Base-by-base conservation (phyloP, 1,139 yeast species). In the Pichia sp. region DNA sequence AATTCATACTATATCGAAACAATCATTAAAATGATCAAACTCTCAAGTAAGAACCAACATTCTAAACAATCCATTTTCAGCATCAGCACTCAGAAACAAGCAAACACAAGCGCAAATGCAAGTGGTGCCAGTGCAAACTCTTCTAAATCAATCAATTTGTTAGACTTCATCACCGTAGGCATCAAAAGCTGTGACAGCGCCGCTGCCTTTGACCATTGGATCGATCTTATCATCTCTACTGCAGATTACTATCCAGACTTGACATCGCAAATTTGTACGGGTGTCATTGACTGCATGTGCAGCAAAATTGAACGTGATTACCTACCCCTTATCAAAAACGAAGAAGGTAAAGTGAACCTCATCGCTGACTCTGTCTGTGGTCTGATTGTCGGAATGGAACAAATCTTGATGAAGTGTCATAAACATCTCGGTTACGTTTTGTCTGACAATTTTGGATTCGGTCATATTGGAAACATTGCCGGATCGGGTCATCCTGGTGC, bases 341-440 rank as follows among this genome's bases (percentile, higher is more conserved):
- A 26, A 8, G 29, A 27, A 10, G 20, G 34, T 4, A 29, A 38
- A n/a, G 19, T 47, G 29, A 35, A 52, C 45, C 52, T 59, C 42
- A 44, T 62, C 5, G 78, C 72, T 32, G 59, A 66, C 4, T 67
- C 72, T 2, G 67, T 78, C 13, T 69, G 69, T 22, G 66, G 69
- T 23, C 55, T 82, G 23, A 57, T 84, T 30, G 63, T 69, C n/a
- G 88, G 91, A 0, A 55, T 84, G 26, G 87, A 82, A 47, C 77
- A 75, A 39, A 54, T 83, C 17, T 53, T 84, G 29, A 64, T 69
- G 1, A 67, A 72, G 2, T 71, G 85, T n/a, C 86, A 82, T 52
- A 69, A 74, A 40, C 79, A 66, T 50, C 57, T 72, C 38, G 42
- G 42, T 5, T 44, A 44, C 30, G 34, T 50, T 3, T 29, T 42